Evolutionary conservation across 345 rosid species (phyloP).

Genomic region (Eucalyptus marginata): DNA sequence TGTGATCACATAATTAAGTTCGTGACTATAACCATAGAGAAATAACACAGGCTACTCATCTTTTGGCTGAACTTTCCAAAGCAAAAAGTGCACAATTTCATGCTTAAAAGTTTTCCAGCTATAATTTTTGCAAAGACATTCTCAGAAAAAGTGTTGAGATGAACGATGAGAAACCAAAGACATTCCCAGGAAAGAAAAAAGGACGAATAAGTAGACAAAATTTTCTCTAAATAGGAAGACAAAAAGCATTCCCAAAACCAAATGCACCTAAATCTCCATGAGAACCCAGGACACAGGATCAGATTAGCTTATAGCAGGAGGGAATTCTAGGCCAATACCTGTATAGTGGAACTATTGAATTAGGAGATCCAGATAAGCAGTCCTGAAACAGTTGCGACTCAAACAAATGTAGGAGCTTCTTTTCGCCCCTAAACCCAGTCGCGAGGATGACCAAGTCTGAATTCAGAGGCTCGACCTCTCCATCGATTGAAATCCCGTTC

Average conservation of each 20-base stretch:
- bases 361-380: slow-evolving; percentile 4
- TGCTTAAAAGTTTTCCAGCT: not conserved
- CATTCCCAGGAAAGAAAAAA: no score
- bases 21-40: not conserved
- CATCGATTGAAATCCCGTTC: slow-evolving; percentile 8
- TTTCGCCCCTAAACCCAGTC: slow-evolving; percentile 22
- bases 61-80: not conserved
- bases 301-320: not conserved
- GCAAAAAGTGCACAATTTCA: not conserved
- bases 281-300: not conserved
- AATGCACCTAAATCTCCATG: not conserved
- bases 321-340: slow-evolving; percentile 7
- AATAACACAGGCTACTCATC: not conserved
- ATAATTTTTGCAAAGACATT: not conserved
- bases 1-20: not conserved
- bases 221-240: not conserved
- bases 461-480: slow-evolving; percentile 8
- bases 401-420: slow-evolving; percentile 18
- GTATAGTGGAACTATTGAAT: slow-evolving; percentile 17
- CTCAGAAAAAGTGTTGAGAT: not conserved
- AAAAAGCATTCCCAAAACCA: not conserved
- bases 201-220: not conserved
- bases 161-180: not conserved
- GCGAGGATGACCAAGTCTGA: slow-evolving; percentile 21
- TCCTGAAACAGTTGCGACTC: slow-evolving; percentile 5